Base-by-base conservation (phyloP, 1,284 basidiomycete species). In the Microbotryum violaceum region DNA sequence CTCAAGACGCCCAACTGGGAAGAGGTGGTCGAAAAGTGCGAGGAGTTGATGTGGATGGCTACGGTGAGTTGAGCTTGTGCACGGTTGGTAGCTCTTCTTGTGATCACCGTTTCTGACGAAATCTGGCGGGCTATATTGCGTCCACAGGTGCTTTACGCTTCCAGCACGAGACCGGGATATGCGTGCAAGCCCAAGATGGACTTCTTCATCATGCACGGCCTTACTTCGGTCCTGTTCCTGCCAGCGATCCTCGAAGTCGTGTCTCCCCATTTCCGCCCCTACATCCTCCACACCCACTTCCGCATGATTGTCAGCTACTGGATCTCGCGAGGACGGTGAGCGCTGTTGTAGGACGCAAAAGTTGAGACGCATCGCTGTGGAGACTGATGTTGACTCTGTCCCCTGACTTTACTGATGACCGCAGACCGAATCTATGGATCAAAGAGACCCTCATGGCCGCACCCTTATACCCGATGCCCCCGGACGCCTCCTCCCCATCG, bases 1-100 rank as follows among this genome's bases (percentile, higher is more conserved):
- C 37, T 42, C 14, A 59, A 48, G 58, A 54, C 45, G 44, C 67
- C 67, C 9, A 49, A 61, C 0, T 72, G 69, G 69, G 58, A 58
- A 20, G 71, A 72, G 56, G 61, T 69, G 21, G 70, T 70, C 44
- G 67, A 68, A 29, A 70, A 70, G 63, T 61, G 56, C 10, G 71
- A 72, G 49, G 71, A 72, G 45, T 56, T 71, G 18, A 53, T 68
- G 25, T 72, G 71, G 71, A 64, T 72, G 56, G 66, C 70, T 31
- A 68, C 70, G 3, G 67, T 51, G 56, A 23, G 55, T 27, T 16
- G 16, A 18, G 4, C 14, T 46, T 8, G 37, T 7, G 53, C 23
- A 27, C 12, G 2, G 3, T 42, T 16, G 31, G 9, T 31, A 31
- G 2, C 6, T 42, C n/a, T 42, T 42, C 16, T 42, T 42, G 14